Base-by-base conservation (phyloP, 2,329 filamentous ascomycete genomes). In the Coniochaeta pulveracea region DNA sequence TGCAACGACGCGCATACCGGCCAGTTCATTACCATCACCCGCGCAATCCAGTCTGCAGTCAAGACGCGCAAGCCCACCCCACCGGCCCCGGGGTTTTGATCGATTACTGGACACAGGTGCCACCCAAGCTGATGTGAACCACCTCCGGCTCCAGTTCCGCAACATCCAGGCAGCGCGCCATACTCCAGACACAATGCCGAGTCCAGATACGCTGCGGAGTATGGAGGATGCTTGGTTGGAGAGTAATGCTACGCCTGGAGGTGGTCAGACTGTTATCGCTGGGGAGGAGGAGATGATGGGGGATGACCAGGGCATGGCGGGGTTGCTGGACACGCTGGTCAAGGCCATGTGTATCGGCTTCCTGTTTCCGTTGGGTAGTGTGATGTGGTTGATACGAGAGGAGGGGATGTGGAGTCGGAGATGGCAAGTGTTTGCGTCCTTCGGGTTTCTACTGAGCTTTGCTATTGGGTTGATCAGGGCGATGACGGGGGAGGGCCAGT, bases 171-270 rank as follows among this genome's bases (percentile, higher is more conserved):
- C 80, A 19, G 73, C 80, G 42, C 80, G 81, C 17, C 85, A 84
- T 51, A 93, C 86, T 1, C 85, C 85, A 0, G 88, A 94, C 52
- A 83, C 82, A 0, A 85, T 94, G 80, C 89, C 89, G 1, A 78
- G 74, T 9, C 81, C 84, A 1, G 69, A 80, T 40, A 72, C 79
- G 18, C 63, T 95, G 46, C 76, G 85, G 10, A 65, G 72, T 15
- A 70, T 95, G 50, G 89, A 96, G 55, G 89, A 96, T 48, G 66
- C 76, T 9, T 96, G 89, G 89, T 80, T 96, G 40, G 89, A 96
- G 47, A 72, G 73, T 35, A 76, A 75, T 17, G 53, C 55, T 4
- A 50, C 56, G 28, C 53, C 54, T 15, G 49, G 47, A 34, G 50
- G 54, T 15, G 54, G 55, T 22, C 6, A 14, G 15, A 57, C 51